Conservation (phyloP, 2,329 filamentous ascomycete genomes). For the Colletotrichum liaoningense region DNA sequence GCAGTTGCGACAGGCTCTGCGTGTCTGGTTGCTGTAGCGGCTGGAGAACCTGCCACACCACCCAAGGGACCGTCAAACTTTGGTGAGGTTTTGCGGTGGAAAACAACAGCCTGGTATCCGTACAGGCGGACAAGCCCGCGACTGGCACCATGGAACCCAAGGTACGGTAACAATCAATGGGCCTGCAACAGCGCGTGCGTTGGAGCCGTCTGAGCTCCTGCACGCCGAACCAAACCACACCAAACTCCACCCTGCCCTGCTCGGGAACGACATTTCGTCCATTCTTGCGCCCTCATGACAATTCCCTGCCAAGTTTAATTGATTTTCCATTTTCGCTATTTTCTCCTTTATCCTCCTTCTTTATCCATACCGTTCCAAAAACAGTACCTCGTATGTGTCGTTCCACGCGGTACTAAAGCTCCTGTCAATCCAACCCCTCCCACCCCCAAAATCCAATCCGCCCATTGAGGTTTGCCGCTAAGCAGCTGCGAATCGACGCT, state of each 20-base stretch:
- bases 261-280: constrained; percentile 32
- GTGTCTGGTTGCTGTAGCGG: not conserved
- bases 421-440: not conserved
- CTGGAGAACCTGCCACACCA: not conserved
- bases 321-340: not conserved
- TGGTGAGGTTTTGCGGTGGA: no score
- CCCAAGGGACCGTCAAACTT: not conserved
- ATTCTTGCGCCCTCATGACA: constrained; percentile 33
- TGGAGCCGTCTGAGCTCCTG: constrained; percentile 22
- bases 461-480: not conserved
- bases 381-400: not conserved
- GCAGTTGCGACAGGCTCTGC: not conserved
- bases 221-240: constrained; percentile 16
- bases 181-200: not conserved
- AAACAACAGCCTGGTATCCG: not conserved
- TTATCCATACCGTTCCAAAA: not conserved
- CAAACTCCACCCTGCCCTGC: constrained; percentile 25
- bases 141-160: no score
- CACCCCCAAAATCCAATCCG: not conserved
- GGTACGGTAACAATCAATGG: not conserved
- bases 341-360: constrained; percentile 2
- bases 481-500: constrained; percentile 27
- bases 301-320: constrained; percentile 21
- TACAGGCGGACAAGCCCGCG: not conserved
- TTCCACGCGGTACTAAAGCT: not conserved